These are phyloP conservation scores for Entamoeba histolytica DNA, from an alignment of 208 protist genomes.

Conservation along the genomic window DNA sequence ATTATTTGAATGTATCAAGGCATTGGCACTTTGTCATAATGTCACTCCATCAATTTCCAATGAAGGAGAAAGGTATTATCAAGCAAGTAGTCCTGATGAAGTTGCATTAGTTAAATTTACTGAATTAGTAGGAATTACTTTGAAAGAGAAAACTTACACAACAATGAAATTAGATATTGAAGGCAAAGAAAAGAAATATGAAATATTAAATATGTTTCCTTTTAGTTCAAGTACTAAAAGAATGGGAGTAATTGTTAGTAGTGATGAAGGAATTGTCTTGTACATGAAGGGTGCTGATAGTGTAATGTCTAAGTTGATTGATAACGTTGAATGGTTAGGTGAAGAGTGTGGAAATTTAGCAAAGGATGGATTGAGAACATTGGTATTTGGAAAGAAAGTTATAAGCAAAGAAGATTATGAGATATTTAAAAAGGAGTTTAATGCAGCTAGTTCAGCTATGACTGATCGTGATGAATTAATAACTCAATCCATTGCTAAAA, in stretches of 20 bases:
- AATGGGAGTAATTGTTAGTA: slow-evolving; percentile 83
- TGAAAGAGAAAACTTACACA: slow-evolving; percentile 20
- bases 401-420: not conserved
- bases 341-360: slow-evolving; percentile 81
- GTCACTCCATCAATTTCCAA: slow-evolving; percentile 63
- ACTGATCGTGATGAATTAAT: not conserved
- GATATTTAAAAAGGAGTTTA: not conserved
- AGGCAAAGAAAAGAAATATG: slow-evolving; percentile 35
- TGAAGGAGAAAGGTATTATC: slow-evolving; percentile 29
- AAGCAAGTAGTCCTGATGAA: slow-evolving; percentile 65
- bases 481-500: not conserved
- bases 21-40: slow-evolving; percentile 57
- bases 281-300: slow-evolving; percentile 81
- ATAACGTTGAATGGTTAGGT: slow-evolving; percentile 62
- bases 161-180: slow-evolving; percentile 34
- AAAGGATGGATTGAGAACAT: slow-evolving; percentile 69
- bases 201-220: slow-evolving; percentile 79
- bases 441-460: not conserved
- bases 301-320: slow-evolving; percentile 62
- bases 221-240: slow-evolving; percentile 85
- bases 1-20: slow-evolving; percentile 4
- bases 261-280: slow-evolving; percentile 48
- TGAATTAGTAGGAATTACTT: slow-evolving; percentile 42
- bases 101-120: slow-evolving; percentile 73
- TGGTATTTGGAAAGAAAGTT: slow-evolving; percentile 50